phyloP scores from a whole-genome alignment of 2,329 filamentous ascomycete genomes.

The Mariannaea sp. region DNA sequence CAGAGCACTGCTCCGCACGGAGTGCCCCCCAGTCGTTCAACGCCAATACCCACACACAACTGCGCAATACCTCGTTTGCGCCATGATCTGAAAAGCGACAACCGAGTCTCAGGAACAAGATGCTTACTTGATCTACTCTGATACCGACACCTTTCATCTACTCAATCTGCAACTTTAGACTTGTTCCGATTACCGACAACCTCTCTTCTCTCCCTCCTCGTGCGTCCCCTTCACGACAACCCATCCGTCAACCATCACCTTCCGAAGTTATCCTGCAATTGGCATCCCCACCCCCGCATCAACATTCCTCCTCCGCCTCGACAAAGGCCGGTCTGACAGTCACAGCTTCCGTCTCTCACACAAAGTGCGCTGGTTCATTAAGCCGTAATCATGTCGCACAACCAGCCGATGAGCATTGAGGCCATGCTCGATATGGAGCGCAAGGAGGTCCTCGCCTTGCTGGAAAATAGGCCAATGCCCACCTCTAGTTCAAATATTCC shows the following conservation, averaged over 20 bases:
- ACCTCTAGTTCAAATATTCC: constrained; percentile 35
- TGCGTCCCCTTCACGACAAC: too few species aligned
- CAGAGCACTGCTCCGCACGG: too few species aligned
- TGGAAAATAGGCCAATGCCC: constrained; percentile 56
- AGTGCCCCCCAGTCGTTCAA: neutral
- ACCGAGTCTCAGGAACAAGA: constrained; percentile 19
- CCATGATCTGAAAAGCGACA: constrained; percentile 16
- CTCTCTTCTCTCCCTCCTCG: neutral
- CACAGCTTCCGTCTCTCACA: neutral
- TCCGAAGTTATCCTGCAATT: neutral
- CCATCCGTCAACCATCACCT: constrained; percentile 9
- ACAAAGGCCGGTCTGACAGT: neutral
- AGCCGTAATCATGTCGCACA: constrained; percentile 41
- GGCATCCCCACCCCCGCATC: constrained; percentile 18
- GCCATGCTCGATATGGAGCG: constrained; percentile 78
- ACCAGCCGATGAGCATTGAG: constrained; percentile 71
- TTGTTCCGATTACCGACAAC: neutral
- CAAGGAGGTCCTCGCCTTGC: constrained; percentile 70
- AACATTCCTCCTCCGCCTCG: constrained; percentile 4
- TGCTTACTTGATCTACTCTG: constrained; percentile 24
- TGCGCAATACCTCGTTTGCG: constrained; percentile 14
- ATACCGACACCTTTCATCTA: constrained; percentile 4
- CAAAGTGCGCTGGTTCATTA: constrained; percentile 8
- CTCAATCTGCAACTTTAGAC: constrained; percentile 20
- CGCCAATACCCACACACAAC: constrained; percentile 3